Percentiles rank a stretch among this genome's conserved stretches.
phyloP scores from a whole-genome alignment of 1,284 basidiomycete genomes.

The Earliella scabrosa region DNA sequence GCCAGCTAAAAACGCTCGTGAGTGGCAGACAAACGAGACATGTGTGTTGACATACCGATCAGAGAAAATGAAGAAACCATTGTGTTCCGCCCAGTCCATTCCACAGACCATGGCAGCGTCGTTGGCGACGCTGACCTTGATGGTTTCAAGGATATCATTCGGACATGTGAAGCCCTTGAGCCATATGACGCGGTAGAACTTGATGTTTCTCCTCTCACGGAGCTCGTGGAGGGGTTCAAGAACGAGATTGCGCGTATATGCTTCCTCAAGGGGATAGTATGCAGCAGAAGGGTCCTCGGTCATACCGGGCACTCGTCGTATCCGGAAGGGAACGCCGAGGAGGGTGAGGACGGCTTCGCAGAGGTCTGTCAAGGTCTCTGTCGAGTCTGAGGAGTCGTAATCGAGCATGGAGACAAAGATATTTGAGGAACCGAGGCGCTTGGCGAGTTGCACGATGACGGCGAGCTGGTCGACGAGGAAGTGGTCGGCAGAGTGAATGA shows the following conservation, averaged over 20 bases:
- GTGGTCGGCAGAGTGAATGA: constrained; percentile 96
- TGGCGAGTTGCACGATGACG: constrained; percentile 92
- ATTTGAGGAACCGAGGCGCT: constrained; percentile 84
- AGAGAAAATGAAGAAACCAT: constrained; percentile 95
- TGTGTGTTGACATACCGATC: constrained; percentile 65
- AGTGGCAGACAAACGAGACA: neutral
- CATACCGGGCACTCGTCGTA: constrained; percentile 87
- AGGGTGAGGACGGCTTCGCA: constrained; percentile 92
- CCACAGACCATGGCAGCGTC: constrained; percentile 96
- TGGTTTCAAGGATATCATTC: constrained; percentile 92
- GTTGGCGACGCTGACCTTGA: constrained; percentile 87
- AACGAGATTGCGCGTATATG: constrained; percentile 88
- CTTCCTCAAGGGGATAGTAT: constrained; percentile 94
- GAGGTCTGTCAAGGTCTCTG: constrained; percentile 88
- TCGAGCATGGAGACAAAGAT: constrained; percentile 97
- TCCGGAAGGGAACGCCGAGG: constrained; percentile 89
- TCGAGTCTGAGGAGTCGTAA: constrained; percentile 91
- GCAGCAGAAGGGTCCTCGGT: constrained; percentile 83
- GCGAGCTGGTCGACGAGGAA: constrained; percentile 97
- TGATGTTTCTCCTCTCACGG: constrained; percentile 72
- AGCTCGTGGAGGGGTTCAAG: constrained; percentile 91
- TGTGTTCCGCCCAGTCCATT: constrained; percentile 98
- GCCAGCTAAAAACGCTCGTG: constrained; percentile 63
- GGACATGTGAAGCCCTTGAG: constrained; percentile 97
- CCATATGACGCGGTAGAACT: constrained; percentile 92